Percentiles rank a stretch among this genome's conserved stretches.
Conservation (phyloP, 2,329 filamentous ascomycete species). For the Samsoniella hepiali region DNA sequence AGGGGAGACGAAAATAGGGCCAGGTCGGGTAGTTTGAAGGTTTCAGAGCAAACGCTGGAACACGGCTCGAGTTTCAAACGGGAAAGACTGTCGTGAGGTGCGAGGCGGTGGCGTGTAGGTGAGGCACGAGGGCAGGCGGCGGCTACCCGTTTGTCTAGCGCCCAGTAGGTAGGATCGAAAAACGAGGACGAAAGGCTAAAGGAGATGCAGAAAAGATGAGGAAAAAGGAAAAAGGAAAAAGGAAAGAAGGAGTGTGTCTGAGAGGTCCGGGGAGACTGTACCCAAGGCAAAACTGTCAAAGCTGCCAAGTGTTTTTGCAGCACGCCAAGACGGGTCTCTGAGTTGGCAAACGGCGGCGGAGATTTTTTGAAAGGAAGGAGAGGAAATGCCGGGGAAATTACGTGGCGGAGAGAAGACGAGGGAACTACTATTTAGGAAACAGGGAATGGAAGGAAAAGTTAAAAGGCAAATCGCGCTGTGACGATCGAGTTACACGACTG, state of each 20-base stretch:
- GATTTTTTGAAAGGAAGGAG: neutral
- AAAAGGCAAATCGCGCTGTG: neutral
- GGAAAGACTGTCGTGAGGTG: neutral
- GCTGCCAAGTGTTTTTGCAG: neutral
- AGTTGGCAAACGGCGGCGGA: neutral
- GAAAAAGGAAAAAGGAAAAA: too few species aligned
- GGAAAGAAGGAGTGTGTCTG: neutral
- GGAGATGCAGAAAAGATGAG: neutral
- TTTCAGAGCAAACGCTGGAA: neutral
- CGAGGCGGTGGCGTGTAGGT: neutral
- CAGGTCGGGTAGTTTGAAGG: neutral
- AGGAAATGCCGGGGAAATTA: neutral
- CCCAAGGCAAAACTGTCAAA: neutral
- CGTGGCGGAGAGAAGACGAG: neutral
- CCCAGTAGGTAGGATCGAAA: neutral
- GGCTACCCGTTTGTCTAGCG: neutral
- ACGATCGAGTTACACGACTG: too few species aligned
- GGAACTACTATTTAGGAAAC: neutral
- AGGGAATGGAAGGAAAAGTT: neutral
- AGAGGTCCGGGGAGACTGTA: neutral
- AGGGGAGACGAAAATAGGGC: neutral
- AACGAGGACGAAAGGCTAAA: neutral
- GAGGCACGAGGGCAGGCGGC: constrained; percentile 1
- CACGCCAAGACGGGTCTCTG: neutral
- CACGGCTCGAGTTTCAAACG: neutral